Conservation (phyloP, 2,329 filamentous ascomycete genomes). For the Pseudopithomyces chartarum region DNA sequence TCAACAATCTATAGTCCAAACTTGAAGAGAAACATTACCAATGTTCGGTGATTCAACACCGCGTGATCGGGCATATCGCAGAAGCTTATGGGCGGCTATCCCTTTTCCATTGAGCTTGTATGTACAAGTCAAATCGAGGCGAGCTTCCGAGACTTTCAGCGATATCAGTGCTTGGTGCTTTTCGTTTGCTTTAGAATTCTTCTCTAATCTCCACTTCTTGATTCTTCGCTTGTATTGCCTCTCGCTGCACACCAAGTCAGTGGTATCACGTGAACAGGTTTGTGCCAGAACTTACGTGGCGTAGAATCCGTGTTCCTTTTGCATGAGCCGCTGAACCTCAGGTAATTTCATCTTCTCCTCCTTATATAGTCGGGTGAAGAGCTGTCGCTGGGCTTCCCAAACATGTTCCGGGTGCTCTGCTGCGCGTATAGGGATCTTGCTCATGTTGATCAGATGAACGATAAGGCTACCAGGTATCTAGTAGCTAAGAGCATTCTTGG, state of each 20-base stretch:
- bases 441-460: too few relatives aligned
- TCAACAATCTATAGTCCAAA: conserved; percentile 69
- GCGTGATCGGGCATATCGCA: conserved; percentile 68
- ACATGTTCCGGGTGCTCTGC: conserved; percentile 1
- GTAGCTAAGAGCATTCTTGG: too few relatives aligned
- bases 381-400: conserved; percentile 5
- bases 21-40: conserved; percentile 78
- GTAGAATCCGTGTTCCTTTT: neutral
- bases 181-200: neutral
- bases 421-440: neutral
- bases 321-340: neutral
- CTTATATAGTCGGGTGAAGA: neutral
- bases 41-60: conserved; percentile 46
- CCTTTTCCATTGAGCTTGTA: conserved; percentile 3
- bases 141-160: neutral
- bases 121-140: neutral
- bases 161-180: neutral
- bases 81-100: conserved; percentile 3
- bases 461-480: too few relatives aligned
- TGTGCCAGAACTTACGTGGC: conserved; percentile 1
- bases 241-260: neutral
- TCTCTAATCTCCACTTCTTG: conserved; percentile 5
- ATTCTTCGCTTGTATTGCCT: conserved; percentile 8
- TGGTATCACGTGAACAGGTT: neutral
- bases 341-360: neutral